Conservation (phyloP, 495 filamentous ascomycete species). For the Haplographium delicatum region DNA sequence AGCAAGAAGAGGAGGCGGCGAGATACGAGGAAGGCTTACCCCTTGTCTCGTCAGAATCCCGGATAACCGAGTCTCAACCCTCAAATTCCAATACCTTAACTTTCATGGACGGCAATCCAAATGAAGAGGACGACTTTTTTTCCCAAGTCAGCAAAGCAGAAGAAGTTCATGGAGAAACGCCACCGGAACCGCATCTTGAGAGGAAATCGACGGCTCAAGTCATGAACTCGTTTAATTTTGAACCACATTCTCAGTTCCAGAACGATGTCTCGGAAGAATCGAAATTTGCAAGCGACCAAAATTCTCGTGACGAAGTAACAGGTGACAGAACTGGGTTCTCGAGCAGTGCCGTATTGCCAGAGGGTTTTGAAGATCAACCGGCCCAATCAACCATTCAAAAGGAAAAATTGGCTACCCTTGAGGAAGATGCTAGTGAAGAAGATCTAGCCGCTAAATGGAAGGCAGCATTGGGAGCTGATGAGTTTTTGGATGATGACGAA, state of each 20-base stretch:
- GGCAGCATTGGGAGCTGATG: constrained; percentile 72
- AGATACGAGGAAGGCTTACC: constrained; percentile 58
- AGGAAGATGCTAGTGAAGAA: constrained; percentile 34
- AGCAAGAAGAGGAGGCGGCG: constrained; percentile 33
- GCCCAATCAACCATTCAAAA: constrained; percentile 22
- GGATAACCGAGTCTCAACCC: constrained; percentile 12
- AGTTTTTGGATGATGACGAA: constrained; percentile 61
- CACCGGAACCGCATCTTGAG: constrained; percentile 33
- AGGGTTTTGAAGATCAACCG: constrained; percentile 21
- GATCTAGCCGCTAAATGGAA: constrained; percentile 81
- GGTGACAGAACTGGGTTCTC: constrained; percentile 27
- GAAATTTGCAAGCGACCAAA: constrained; percentile 32
- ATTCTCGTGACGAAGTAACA: constrained; percentile 24
- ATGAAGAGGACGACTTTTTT: constrained; percentile 49
- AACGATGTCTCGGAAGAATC: constrained; percentile 19
- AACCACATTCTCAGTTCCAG: constrained; percentile 10
- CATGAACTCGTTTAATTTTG: constrained; percentile 31
- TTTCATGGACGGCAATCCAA: constrained; percentile 29
- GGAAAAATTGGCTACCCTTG: constrained; percentile 25
- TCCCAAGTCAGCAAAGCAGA: constrained; percentile 28
- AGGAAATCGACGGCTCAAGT: constrained; percentile 58
- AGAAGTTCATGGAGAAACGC: constrained; percentile 4
- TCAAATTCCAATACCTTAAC: not conserved
- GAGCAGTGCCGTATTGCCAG: constrained; percentile 23
- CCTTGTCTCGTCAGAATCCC: constrained; percentile 36